Evolutionary conservation across 1,284 basidiomycete genomes (phyloP), one percentile per base, ranked within the genome.

Genomic region (Microbotryum violaceum): DNA sequence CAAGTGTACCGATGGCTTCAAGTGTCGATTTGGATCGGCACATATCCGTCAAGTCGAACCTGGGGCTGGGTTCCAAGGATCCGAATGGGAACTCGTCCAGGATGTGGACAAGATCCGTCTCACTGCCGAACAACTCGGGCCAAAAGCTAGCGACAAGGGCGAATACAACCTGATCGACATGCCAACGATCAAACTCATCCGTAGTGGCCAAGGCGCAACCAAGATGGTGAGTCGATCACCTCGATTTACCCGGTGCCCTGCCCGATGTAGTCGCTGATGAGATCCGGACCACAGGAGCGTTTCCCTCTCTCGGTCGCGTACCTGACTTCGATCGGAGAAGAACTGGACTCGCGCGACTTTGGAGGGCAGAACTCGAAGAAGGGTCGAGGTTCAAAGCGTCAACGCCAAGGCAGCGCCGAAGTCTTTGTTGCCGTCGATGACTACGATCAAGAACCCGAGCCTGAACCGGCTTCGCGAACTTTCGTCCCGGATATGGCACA

Each of bases 1-100:
- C 1, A 82, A 86, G 71, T 97, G 93, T 77, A 84, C 85, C 56
- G 84, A 83, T 66, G 94, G 91, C 6, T 86, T 89, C 77, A 89
- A 90, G 75, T 98, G 94, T 74, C 85, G 94, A 2, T 96, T 89
- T 77, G 82, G 96, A 4, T 86, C 87, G 14, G 85, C 82, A 1
- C 94, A 97, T 71, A 58, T 68, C 46, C 45, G 42, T 16, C 56
- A 60, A 14, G 57, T 65, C 49, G 66, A 57, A 27, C 65, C 61
- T 1, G 65, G 65, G 1, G 23, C 60, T n/a, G 71, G 71, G 7
- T 65, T 69, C 51, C 48, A 57, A 51, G 60, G 57, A 0, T 57
- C 72, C 12, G 75, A 73, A 0, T 77, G 75, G 69, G 73, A 75
- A 55, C 65, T 79, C 4, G 64, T 81, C 0, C 77, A 77, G 1